Percentiles rank a stretch among this genome's conserved stretches.
These are phyloP conservation scores for Aspergillus terreus DNA, from an alignment of 2,329 filamentous ascomycete species.

Conservation along the genomic window DNA sequence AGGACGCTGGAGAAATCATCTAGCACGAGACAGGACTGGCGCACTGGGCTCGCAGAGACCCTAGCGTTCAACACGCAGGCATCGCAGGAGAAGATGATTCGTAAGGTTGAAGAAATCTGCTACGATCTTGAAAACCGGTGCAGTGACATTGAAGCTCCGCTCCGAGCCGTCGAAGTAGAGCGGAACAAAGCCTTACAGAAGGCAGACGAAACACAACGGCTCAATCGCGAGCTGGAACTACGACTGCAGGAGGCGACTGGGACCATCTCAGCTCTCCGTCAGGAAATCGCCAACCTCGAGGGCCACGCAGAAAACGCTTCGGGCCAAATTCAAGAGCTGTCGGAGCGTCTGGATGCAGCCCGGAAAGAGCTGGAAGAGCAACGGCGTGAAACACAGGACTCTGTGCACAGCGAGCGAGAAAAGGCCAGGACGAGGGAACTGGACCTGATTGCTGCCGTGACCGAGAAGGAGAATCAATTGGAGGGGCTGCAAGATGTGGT, in stretches of 20 bases:
- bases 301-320: slow-evolving; percentile 37
- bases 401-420: slow-evolving; percentile 23
- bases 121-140: slow-evolving; percentile 56
- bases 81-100: slow-evolving; percentile 46
- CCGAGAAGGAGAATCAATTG: slow-evolving; percentile 44
- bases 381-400: slow-evolving; percentile 29
- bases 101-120: slow-evolving; percentile 51
- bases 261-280: slow-evolving; percentile 36
- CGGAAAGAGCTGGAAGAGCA: slow-evolving; percentile 37
- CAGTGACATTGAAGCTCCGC: slow-evolving; percentile 51
- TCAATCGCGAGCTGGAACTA: slow-evolving; percentile 36
- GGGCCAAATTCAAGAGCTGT: slow-evolving; percentile 35
- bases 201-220: slow-evolving; percentile 30
- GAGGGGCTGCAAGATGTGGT: slow-evolving; percentile 40
- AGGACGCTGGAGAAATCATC: slow-evolving; percentile 12
- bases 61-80: slow-evolving; percentile 42
- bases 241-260: slow-evolving; percentile 34
- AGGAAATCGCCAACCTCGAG: slow-evolving; percentile 37
- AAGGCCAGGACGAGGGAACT: slow-evolving; percentile 38
- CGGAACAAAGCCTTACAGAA: slow-evolving; percentile 32
- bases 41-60: slow-evolving; percentile 40
- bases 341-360: slow-evolving; percentile 27
- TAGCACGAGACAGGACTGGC: slow-evolving; percentile 46
- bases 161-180: slow-evolving; percentile 40
- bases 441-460: slow-evolving; percentile 39